A percentile compares a stretch with the other conserved stretches of the same genome.
phyloP scores from a whole-genome alignment of 2,329 filamentous ascomycete genomes.

The Fusarium lyarnte region DNA sequence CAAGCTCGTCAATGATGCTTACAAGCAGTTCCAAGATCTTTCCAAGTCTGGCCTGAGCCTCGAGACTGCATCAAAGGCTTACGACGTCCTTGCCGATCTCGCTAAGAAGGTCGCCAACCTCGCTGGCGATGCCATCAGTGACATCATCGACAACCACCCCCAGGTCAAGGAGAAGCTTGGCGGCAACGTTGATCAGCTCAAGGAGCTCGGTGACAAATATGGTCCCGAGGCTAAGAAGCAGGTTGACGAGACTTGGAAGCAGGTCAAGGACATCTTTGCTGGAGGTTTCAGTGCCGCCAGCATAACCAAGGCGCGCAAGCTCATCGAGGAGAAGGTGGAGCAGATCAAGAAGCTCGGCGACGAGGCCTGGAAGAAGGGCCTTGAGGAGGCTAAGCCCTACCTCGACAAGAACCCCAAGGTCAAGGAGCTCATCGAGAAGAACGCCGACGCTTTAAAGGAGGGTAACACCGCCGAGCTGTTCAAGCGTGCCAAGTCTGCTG shows the following conservation, averaged over 20 bases:
- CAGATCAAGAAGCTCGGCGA: slow-evolving; percentile 74
- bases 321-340: slow-evolving; percentile 76
- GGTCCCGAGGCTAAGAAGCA: slow-evolving; percentile 82
- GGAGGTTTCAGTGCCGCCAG: slow-evolving; percentile 65
- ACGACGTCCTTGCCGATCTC: slow-evolving; percentile 70
- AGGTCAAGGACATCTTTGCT: slow-evolving; percentile 71
- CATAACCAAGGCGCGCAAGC: slow-evolving; percentile 64
- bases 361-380: slow-evolving; percentile 75
- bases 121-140: slow-evolving; percentile 68
- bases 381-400: slow-evolving; percentile 76
- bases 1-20: slow-evolving; percentile 72
- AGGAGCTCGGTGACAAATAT: slow-evolving; percentile 74
- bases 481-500: slow-evolving; percentile 68
- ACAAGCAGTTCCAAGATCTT: slow-evolving; percentile 71
- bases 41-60: slow-evolving; percentile 69
- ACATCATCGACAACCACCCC: slow-evolving; percentile 79
- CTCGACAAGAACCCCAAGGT: slow-evolving; percentile 81
- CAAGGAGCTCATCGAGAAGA: slow-evolving; percentile 77
- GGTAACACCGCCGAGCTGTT: slow-evolving; percentile 73
- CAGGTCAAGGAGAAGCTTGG: slow-evolving; percentile 77
- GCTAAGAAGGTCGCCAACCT: slow-evolving; percentile 68
- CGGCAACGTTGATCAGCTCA: slow-evolving; percentile 73
- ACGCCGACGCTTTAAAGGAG: slow-evolving; percentile 72
- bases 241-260: slow-evolving; percentile 74
- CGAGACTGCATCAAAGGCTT: slow-evolving; percentile 69